Base-by-base conservation (phyloP, 495 filamentous ascomycete genomes). In the Daldinia caldariorum region DNA sequence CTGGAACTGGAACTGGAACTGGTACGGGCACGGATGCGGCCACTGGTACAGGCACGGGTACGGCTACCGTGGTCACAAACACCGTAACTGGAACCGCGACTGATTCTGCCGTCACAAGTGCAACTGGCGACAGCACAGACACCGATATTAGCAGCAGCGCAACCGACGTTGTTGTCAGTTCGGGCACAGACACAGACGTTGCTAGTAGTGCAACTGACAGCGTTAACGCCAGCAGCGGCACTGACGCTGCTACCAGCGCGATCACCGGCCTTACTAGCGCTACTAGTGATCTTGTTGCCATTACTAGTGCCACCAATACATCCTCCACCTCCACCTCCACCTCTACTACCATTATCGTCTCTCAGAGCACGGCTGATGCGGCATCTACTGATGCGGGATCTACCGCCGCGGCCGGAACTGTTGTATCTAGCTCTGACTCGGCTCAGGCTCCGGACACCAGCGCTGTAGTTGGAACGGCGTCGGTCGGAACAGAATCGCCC, bases 181-280 rank as follows among this genome's bases (percentile, higher is more conserved):
- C 37, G 34, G 66, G 50, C 56, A 29, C 55, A 29, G 37, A 31
- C 56, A 29, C 55, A 29, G 37, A 31, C 37, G 34, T 22, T 22
- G 39, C 14, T 6, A 49, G 14, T 12, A 58, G 60, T 39, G 55
- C 60, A 34, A 70, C 66, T 0, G 16, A 32, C 18, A 47, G 43
- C 16, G 43, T 2, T 20, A 16, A 47, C 43, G 14, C 6, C 13
- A 65, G 54, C 10, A 22, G 53, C n/a, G 58, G 22, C 16, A 51
- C 58, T 35, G 38, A 29, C 22, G 43, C 53, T 54, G 35, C 58
- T 8, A 45, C 18, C 31, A n/a, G 34, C 20, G 29, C 31, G 13
- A 41, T 65, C 7, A 39, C 10, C 26, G 38, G 4, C 39, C 29
- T n/a, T 22, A 56, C 13, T 0, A 31, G 12, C 4, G 43, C 38